Base-by-base conservation (phyloP, 139 green algal genomes). In the Pleodorina starrii region DNA sequence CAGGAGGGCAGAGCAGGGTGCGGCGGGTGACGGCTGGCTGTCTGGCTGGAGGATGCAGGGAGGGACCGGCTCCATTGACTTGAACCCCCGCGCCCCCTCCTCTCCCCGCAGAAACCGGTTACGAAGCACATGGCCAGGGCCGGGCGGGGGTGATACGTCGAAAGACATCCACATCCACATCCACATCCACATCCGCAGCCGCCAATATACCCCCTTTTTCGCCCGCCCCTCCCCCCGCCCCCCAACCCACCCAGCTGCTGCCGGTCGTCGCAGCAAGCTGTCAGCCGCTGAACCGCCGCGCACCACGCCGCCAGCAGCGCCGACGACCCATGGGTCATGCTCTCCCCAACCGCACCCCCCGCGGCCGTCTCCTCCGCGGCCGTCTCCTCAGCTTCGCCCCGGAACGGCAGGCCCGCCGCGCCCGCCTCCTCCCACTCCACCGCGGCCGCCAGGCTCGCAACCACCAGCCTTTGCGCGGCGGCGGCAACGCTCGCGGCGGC, bases 241-340 rank as follows among this genome's bases (percentile, higher is more conserved):
- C 25, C 25, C 21, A 57, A 87, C 81, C 4, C 23, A 88, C 82
- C 60, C 46, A 88, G 46, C 60, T 88, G 66, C 36, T 79, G 82
- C 32, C 32, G 9, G 1, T 88, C 68, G 32, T 88, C 82, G 44
- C 82, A 80, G 43, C 44, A 68, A 16, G 44, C 63, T 44, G 40
- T 35, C 63, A 79, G 43, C 82, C 60, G 40, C 82, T 88, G 40
- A 11, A 77, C 57, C 36, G n/a, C 80, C 2, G 29, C 42, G 44
- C 80, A 87, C 80, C 80, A 86, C 17, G 32, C 7, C n/a, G 17
- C 80, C 59, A 44, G 35, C 59, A 75, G 38, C 35, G 32, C 51
- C 77, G 17, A 29, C 50, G 35, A 35, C 72, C 68, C 38, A 35
- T 38, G 63, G 32, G 69, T 48, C 72, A 54, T 40, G 9, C 16